Evolutionary conservation across 2,329 filamentous ascomycete genomes (phyloP).

Genomic region (Colletotrichum sp.): DNA sequence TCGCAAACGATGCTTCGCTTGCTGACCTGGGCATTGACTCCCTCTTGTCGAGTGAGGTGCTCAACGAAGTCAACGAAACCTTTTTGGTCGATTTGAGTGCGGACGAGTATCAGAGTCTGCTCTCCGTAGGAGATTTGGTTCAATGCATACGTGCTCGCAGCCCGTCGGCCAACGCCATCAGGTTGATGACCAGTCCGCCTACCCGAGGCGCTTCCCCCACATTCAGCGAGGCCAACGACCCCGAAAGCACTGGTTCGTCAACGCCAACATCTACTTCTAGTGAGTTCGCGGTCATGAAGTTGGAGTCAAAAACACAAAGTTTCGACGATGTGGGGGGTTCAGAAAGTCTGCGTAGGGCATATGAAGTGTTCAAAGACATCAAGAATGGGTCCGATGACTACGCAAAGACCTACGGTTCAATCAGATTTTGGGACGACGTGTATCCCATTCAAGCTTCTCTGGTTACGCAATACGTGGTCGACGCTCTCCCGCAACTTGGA

Average conservation of each 20-base stretch:
- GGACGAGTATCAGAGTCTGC: neutral
- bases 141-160: neutral
- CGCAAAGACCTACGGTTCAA: neutral
- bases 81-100: neutral
- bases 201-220: neutral
- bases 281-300: neutral
- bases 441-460: slow-evolving; percentile 32
- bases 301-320: neutral
- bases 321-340: neutral
- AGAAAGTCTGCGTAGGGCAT: neutral
- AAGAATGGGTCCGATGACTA: neutral
- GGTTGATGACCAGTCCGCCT: neutral
- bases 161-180: neutral
- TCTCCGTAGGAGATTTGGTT: neutral
- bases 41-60: neutral
- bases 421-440: slow-evolving; percentile 27
- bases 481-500: slow-evolving; percentile 34
- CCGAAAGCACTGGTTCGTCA: neutral
- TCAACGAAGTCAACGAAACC: neutral
- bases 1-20: neutral
- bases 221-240: neutral
- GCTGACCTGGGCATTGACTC: neutral
- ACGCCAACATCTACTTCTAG: neutral
- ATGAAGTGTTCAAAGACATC: neutral
- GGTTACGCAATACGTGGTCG: slow-evolving; percentile 34